Percentiles rank a stretch among this genome's conserved stretches.
These are phyloP conservation scores for Penicillium digitatum DNA, from an alignment of 2,329 filamentous ascomycete genomes.

Conservation along the genomic window DNA sequence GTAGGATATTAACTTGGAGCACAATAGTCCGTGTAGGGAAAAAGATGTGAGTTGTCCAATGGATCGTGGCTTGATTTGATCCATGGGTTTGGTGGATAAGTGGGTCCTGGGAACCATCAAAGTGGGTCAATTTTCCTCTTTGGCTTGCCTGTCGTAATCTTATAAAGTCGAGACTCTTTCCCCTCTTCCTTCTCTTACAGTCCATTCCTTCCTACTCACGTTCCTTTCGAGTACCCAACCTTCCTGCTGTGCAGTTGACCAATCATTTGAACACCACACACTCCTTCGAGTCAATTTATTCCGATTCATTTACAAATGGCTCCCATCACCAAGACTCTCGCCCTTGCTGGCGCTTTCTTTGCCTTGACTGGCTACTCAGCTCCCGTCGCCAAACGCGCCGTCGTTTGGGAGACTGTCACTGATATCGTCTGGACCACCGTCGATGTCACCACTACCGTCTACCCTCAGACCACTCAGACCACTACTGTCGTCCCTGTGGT, in stretches of 20 bases:
- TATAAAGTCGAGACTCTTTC: constrained; percentile 4
- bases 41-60: not conserved
- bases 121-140: not conserved
- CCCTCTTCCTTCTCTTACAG: not conserved
- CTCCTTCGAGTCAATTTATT: not conserved
- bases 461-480: constrained; percentile 25
- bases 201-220: constrained; percentile 15
- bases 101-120: not conserved
- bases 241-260: constrained; percentile 28
- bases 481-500: constrained; percentile 23
- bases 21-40: not conserved
- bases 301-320: constrained; percentile 30
- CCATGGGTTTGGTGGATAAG: not conserved
- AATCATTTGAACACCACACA: constrained; percentile 11
- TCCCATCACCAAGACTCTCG: constrained; percentile 37
- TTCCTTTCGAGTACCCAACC: constrained; percentile 20
- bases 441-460: constrained; percentile 48
- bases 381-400: constrained; percentile 39
- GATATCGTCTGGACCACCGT: constrained; percentile 49
- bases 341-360: constrained; percentile 36
- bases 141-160: not conserved
- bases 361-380: constrained; percentile 31
- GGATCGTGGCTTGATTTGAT: constrained; percentile 1
- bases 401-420: constrained; percentile 50
- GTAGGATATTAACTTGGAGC: not conserved